These are phyloP conservation scores for Fusarium sp. DNA, from an alignment of 2,329 filamentous ascomycete genomes.

Conservation along the genomic window DNA sequence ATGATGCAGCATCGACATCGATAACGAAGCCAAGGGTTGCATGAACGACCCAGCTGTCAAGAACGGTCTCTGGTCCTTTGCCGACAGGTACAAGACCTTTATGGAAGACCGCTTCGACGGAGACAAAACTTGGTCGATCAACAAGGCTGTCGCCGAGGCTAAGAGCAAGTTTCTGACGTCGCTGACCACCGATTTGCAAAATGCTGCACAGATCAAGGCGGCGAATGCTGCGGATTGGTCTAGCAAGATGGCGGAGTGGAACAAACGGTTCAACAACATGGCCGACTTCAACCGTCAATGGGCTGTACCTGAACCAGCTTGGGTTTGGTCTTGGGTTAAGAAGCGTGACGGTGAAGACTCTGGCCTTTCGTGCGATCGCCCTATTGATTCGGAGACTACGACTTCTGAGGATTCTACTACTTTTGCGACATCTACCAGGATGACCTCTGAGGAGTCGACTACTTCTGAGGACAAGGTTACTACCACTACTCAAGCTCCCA, in stretches of 20 bases:
- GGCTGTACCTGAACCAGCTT: neutral
- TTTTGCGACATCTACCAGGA: neutral
- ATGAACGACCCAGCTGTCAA: neutral
- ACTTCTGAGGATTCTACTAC: neutral
- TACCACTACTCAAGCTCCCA: neutral
- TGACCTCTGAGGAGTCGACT: neutral
- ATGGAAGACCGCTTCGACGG: slow-evolving; percentile 13
- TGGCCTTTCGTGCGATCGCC: neutral
- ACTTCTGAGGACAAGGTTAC: neutral
- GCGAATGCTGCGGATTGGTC: neutral
- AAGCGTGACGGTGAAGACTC: slow-evolving; percentile 3
- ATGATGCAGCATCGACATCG: neutral
- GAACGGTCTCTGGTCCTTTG: slow-evolving; percentile 23
- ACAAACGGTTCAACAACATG: neutral
- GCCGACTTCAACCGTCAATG: neutral
- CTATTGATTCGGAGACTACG: neutral
- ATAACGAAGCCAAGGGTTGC: slow-evolving; percentile 13
- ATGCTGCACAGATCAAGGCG: neutral
- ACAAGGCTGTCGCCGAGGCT: neutral
- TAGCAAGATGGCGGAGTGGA: neutral
- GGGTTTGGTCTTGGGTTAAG: neutral
- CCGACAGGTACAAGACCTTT: slow-evolving; percentile 7
- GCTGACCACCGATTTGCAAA: neutral
- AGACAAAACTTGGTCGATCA: slow-evolving; percentile 4
- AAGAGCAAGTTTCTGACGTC: neutral